phyloP scores from a whole-genome alignment of 495 filamentous ascomycete species.

The Pyrenula aspistea region DNA sequence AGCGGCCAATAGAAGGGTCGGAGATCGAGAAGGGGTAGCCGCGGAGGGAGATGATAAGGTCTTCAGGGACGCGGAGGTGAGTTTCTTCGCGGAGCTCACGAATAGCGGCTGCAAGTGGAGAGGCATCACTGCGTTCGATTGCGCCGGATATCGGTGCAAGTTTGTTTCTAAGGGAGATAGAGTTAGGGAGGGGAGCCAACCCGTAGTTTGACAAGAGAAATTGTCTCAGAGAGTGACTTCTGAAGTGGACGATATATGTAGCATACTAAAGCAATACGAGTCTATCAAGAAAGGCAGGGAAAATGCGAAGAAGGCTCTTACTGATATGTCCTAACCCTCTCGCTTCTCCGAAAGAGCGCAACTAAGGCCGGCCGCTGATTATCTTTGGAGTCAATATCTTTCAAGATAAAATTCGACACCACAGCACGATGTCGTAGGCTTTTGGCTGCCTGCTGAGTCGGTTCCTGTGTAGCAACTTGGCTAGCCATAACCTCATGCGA shows the following conservation, averaged over 20 bases:
- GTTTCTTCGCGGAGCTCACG: slow-evolving; percentile 56
- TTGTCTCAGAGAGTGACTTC: background rate
- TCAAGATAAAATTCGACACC: background rate
- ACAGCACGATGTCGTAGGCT: background rate
- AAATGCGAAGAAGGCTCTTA: slow-evolving; percentile 11
- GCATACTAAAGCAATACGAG: background rate
- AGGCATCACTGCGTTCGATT: slow-evolving; percentile 37
- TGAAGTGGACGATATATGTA: background rate
- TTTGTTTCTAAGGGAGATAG: slow-evolving; percentile 24
- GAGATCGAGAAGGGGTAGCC: slow-evolving; percentile 47
- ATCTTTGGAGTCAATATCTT: background rate
- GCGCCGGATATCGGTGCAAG: slow-evolving; percentile 49
- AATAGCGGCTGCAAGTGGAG: slow-evolving; percentile 41
- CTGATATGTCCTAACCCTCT: slow-evolving; percentile 43
- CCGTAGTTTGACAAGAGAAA: background rate
- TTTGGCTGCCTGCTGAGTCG: background rate
- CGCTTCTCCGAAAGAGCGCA: slow-evolving; percentile 47
- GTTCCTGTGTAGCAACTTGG: background rate
- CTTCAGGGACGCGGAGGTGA: slow-evolving; percentile 23
- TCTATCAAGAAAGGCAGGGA: background rate
- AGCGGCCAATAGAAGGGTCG: slow-evolving; percentile 35
- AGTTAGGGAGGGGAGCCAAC: background rate
- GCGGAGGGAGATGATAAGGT: slow-evolving; percentile 37
- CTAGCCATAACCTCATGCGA: too few relatives aligned
- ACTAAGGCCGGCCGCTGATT: slow-evolving; percentile 11